Base-by-base conservation (phyloP, 164 flowering plant genomes). In the Vitis labrusca region DNA sequence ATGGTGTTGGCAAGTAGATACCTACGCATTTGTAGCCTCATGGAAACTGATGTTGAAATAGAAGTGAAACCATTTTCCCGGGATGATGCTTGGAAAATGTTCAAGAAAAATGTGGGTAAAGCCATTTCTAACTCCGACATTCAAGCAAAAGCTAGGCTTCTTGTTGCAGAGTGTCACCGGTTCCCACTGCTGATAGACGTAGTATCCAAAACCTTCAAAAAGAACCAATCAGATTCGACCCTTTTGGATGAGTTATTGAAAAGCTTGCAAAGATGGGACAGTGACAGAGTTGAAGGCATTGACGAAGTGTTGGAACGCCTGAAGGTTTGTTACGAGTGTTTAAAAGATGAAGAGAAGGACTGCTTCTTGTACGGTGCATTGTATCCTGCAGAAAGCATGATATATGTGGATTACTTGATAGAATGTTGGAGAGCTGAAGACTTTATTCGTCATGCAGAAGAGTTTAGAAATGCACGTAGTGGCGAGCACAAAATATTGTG, bases 351-450 rank as follows among this genome's bases (percentile, higher is more conserved):
- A 3, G 32, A 11, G 3, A 69, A 63, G 72, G 9, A 19, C 6
- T 72, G 76, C 51, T 37, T 17, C 1, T 17, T 17, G 19, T 17
- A 17, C 19, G 19, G 19, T 17, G 19, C 19, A 17, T 17, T 17
- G 19, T 17, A 17, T 17, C 19, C 19, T 17, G 19, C 19, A 17
- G 19, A 17, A 17, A 17, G 19, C 19, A 17, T 17, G 19, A 17
- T 17, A 17, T 17, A 17, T 17, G 19, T 17, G 19, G 19, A 17
- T 17, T 17, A 68, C 48, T 55, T 75, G 65, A 10, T 79, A n/a
- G 74, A 62, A 47, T 75, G 71, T 30, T 75, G 83, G 78, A 66
- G 16, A 16, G 71, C 69, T 6, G 83, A 80, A 23, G 64, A 71
- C 10, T 29, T 73, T 16, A 58, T 73, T 49, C 3, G 17, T 50